These are phyloP conservation scores for Posidonia australis DNA, from an alignment of 106 monocot species.

Conservation along the genomic window DNA sequence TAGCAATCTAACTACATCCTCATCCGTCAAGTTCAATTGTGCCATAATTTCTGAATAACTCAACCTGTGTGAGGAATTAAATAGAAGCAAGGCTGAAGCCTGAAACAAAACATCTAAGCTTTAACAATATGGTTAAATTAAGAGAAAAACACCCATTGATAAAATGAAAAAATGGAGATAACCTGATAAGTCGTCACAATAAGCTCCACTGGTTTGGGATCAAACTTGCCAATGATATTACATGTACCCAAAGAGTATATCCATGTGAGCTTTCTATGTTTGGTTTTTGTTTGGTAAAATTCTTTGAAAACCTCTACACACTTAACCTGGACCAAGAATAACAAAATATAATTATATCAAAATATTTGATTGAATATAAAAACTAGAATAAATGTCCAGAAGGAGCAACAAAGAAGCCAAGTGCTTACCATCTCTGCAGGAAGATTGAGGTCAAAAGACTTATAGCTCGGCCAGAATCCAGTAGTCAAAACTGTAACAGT, in stretches of 20 bases:
- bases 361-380: neutral
- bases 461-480: slow-evolving; percentile 97
- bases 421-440: slow-evolving; percentile 73
- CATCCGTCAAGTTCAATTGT: slow-evolving; percentile 60
- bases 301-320: slow-evolving; percentile 54
- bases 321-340: slow-evolving; percentile 9
- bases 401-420: neutral
- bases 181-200: slow-evolving; percentile 74
- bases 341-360: neutral
- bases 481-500: slow-evolving; percentile 93
- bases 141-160: no score
- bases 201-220: slow-evolving; percentile 64
- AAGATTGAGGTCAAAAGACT: slow-evolving; percentile 87
- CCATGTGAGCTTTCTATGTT: slow-evolving; percentile 78
- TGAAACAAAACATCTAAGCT: slow-evolving; percentile 9
- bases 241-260: slow-evolving; percentile 78
- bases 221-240: slow-evolving; percentile 81
- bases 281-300: slow-evolving; percentile 88
- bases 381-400: neutral
- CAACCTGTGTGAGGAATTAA: slow-evolving; percentile 66
- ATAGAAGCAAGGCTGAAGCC: slow-evolving; percentile 62
- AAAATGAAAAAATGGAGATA: neutral
- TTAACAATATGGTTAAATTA: no score
- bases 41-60: slow-evolving; percentile 77
- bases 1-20: slow-evolving; percentile 71